Conservation (phyloP, 495 filamentous ascomycete species). For the Achaetomiella virescens region DNA sequence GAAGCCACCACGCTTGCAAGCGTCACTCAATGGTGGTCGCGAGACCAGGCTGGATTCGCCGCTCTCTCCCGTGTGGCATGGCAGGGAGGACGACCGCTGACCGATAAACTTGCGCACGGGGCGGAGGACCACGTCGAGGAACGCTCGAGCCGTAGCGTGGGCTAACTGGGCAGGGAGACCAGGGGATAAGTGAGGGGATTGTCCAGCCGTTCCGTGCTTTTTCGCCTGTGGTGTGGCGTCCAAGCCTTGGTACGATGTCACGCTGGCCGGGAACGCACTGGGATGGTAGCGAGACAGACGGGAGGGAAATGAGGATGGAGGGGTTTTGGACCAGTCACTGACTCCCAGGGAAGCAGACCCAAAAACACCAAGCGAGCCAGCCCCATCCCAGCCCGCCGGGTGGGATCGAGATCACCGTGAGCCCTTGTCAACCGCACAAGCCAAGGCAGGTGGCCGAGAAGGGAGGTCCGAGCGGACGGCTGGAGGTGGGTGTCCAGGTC, state of each 20-base stretch:
- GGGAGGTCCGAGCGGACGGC: neutral
- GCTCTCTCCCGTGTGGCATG: no score
- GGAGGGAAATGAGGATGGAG: neutral
- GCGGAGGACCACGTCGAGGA: no score
- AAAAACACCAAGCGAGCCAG: neutral
- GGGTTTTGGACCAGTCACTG: neutral
- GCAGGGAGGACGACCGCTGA: no score
- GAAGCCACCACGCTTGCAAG: no score
- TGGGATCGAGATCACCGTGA: neutral
- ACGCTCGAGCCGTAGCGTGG: no score
- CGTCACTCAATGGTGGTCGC: no score
- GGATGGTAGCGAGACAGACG: neutral
- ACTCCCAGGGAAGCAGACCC: neutral
- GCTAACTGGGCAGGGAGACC: neutral
- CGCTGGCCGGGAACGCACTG: neutral
- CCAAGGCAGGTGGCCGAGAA: neutral
- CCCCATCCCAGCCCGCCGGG: neutral
- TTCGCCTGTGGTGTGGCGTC: neutral
- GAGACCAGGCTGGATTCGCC: no score
- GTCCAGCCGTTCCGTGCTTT: neutral
- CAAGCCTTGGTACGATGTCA: neutral
- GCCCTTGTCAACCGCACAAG: neutral
- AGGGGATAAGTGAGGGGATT: neutral
- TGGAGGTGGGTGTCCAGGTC: slow-evolving; percentile 4
- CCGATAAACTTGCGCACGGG: no score